Base-by-base conservation (phyloP, 768 basidiomycete genomes). In the Phlebiopsis flavidoalba region DNA sequence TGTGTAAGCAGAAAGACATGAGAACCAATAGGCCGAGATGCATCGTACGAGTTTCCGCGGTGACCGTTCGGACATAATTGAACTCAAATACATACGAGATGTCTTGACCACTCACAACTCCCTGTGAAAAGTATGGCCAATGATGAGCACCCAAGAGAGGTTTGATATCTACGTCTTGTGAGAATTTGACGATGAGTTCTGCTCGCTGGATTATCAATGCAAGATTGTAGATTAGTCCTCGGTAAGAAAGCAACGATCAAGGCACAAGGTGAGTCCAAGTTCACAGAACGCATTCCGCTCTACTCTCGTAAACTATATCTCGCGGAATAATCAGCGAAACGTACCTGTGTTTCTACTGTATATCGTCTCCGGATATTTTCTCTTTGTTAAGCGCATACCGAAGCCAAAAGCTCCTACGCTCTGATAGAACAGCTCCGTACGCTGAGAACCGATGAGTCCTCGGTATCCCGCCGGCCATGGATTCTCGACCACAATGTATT, bases 81-180 rank as follows among this genome's bases (percentile, higher is more conserved):
- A 65, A 71, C 55, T 66, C 66, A 47, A 71, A 71, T 10, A 71
- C 61, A 55, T 65, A 67, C 35, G 68, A 67, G 45, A 64, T 59
- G n/a, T 62, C 62, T 21, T 63, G 48, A 12, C 31, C 55, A 48
- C 59, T 63, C 12, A 12, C 45, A 24, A 24, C 7, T 4, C 35
- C 21, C 0, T 64, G 26, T 64, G 62, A 52, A n/a, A 67, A 62
- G 33, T 58, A 53, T 12, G 51, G 57, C 70, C 70, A 71, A 8
- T 61, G 56, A 46, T 71, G 70, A n/a, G 63, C 63, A 12, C 70
- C 70, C 26, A 69, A 51, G 17, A 71, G 60, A 1, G 65, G 65
- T 5, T 35, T 59, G 51, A 68, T 58, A 40, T 69, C 65, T 3
- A 60, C 57, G 2, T 65, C 55, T 54, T 68, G 24, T 2, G 64